phyloP scores from a whole-genome alignment of 768 basidiomycete genomes.

The Tricholoma terreum region DNA sequence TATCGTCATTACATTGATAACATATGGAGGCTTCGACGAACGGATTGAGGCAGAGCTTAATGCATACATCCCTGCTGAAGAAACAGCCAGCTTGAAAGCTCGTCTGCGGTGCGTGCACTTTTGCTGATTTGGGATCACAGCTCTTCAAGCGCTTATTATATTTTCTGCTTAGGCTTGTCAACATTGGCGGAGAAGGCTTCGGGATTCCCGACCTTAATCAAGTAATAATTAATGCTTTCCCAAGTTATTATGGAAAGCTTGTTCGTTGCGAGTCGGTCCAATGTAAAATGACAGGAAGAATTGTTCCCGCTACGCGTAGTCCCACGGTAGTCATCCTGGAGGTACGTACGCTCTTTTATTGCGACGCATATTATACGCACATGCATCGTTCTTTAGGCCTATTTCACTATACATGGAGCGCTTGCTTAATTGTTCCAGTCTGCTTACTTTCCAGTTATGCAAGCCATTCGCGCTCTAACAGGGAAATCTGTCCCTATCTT shows the following conservation, averaged over 20 bases:
- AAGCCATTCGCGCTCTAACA: conserved; percentile 11
- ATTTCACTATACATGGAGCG: too few species aligned
- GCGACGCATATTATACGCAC: too few species aligned
- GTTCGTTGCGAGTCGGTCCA: not conserved
- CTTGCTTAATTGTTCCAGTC: not conserved
- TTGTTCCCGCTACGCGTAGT: too few species aligned
- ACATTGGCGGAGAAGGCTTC: not conserved
- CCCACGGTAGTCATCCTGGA: not conserved
- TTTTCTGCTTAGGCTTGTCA: not conserved
- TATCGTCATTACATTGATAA: not conserved
- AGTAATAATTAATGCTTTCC: conserved; percentile 8
- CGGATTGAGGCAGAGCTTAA: not conserved
- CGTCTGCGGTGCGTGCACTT: not conserved
- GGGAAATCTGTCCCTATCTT: conserved; percentile 16
- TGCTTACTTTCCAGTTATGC: conserved; percentile 1
- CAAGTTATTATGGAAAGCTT: not conserved
- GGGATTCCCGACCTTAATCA: conserved; percentile 2
- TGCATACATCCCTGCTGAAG: not conserved
- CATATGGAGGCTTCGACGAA: not conserved
- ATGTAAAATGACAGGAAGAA: too few species aligned
- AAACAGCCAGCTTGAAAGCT: not conserved
- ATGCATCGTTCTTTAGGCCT: too few species aligned
- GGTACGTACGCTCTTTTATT: too few species aligned
- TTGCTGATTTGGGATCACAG: not conserved
- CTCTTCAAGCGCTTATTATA: not conserved